These are phyloP conservation scores for Basidiobolus meristosporus DNA, from an alignment of 371 early-diverging fungal genomes.

Conservation along the genomic window DNA sequence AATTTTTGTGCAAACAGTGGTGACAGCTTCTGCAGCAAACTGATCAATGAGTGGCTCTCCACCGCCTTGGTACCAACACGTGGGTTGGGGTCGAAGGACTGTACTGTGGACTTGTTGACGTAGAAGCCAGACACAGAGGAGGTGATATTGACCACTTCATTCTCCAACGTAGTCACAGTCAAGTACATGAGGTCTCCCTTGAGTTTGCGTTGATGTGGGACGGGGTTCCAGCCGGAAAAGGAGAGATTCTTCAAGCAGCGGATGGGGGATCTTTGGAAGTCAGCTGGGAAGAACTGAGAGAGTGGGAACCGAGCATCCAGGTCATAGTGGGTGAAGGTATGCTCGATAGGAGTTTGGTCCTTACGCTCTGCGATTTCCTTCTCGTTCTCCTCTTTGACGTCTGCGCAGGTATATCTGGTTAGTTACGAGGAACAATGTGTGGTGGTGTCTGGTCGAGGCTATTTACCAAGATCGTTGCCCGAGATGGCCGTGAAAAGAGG, in stretches of 20 bases:
- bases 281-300: slow-evolving; percentile 27
- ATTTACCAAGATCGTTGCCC: slow-evolving; percentile 14
- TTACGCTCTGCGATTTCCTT: slow-evolving; percentile 10
- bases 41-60: slow-evolving; percentile 46
- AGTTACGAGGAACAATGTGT: background rate
- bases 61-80: slow-evolving; percentile 15
- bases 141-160: slow-evolving; percentile 65
- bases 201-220: slow-evolving; percentile 50
- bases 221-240: slow-evolving; percentile 85
- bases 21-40: slow-evolving; percentile 42
- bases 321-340: slow-evolving; percentile 33
- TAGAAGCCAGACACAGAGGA: slow-evolving; percentile 69
- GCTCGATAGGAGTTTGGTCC: slow-evolving; percentile 18
- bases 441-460: background rate
- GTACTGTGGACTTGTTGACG: slow-evolving; percentile 56
- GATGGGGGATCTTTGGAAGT: slow-evolving; percentile 26
- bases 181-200: slow-evolving; percentile 78
- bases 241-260: slow-evolving; percentile 54
- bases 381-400: slow-evolving; percentile 19
- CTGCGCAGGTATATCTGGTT: background rate
- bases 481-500: slow-evolving; percentile 48
- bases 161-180: slow-evolving; percentile 61
- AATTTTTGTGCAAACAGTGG: slow-evolving; percentile 49
- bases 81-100: slow-evolving; percentile 52
- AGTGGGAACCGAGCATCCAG: slow-evolving; percentile 25